Evolutionary conservation across 768 basidiomycete species (phyloP).

Genomic region (Fomitopsis serialis): DNA sequence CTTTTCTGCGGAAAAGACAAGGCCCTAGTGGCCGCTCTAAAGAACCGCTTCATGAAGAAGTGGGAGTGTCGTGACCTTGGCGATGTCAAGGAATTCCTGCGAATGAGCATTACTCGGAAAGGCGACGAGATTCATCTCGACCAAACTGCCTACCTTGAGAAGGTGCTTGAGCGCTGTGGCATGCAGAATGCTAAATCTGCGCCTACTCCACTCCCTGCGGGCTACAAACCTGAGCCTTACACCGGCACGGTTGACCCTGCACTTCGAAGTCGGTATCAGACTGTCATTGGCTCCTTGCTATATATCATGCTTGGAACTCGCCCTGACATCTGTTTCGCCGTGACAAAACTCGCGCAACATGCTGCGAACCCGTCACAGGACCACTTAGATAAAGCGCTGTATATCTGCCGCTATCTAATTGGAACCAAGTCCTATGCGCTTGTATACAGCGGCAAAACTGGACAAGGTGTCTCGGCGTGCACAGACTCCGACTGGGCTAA

Average conservation of each 20-base stretch:
- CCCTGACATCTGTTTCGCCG: constrained; percentile 35
- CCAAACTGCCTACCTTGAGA: constrained; percentile 8
- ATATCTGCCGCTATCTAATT: constrained; percentile 1
- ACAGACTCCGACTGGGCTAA: constrained; percentile 6
- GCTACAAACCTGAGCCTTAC: constrained; percentile 3
- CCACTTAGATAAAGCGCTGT: neutral
- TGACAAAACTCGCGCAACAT: constrained; percentile 28
- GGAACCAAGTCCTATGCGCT: constrained; percentile 2
- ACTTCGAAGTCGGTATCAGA: neutral
- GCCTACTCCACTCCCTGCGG: constrained; percentile 5
- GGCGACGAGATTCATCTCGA: constrained; percentile 3
- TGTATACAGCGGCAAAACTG: neutral
- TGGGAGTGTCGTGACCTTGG: constrained; percentile 14
- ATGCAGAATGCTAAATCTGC: constrained; percentile 11
- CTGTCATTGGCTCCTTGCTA: constrained; percentile 5
- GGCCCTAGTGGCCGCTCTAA: neutral
- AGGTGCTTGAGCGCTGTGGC: neutral
- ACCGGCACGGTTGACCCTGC: neutral
- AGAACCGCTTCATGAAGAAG: constrained; percentile 5
- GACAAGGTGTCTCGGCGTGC: neutral
- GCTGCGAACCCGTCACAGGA: constrained; percentile 22
- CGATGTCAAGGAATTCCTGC: constrained; percentile 14
- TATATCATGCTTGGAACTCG: constrained; percentile 21
- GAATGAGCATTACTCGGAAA: constrained; percentile 14
- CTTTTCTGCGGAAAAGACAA: constrained; percentile 3